Base-by-base conservation (phyloP, 1,284 basidiomycete species). In the Ceratobasidium sp. region DNA sequence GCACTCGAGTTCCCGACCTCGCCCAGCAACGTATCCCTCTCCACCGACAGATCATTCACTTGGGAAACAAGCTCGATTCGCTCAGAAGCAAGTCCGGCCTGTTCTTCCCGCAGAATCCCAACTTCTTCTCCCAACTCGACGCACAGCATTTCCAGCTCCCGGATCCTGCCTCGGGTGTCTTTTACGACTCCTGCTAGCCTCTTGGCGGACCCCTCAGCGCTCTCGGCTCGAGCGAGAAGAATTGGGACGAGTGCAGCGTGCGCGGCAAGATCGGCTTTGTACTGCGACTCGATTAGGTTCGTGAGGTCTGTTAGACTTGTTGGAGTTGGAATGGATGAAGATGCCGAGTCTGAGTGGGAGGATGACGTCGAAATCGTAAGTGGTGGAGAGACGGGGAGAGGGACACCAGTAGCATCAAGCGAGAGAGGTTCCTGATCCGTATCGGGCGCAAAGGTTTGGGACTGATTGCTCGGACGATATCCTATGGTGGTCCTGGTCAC, bases 221-320 rank as follows among this genome's bases (percentile, higher is more conserved):
- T 34, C 29, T 66, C 73, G 62, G 73, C 73, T 29, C 73, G 73
- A 2, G 59, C 25, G 49, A 74, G 59, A 29, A 64, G 71, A 25
- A 74, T 22, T 5, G 71, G 71, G 32, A 74, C 59, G 19, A 64
- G 46, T 22, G 71, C 61, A 9, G 46, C 59, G 34, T 73, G 69
- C 17, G 73, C 73, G 52, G 73, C 73, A 6, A 75, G 73, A 40
- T 75, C 73, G 52, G 73, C 73, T 43, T 75, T 75, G 62, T 75
- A 75, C 46, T 75, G 73, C 6, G 73, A 32, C 44, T 75, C 62
- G 73, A 75, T 75, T 32, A 75, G 52, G 1, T 56, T 56, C 13
- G 70, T 49, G n/a, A 73, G 57, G 57, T 73, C 52, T 49, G 61
- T 29, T 17, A 75, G 52, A 32, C 49, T 40, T 11, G 40, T 44